Evolutionary conservation across 208 protist genomes (phyloP).

Genomic region (Strigomonas galati): DNA sequence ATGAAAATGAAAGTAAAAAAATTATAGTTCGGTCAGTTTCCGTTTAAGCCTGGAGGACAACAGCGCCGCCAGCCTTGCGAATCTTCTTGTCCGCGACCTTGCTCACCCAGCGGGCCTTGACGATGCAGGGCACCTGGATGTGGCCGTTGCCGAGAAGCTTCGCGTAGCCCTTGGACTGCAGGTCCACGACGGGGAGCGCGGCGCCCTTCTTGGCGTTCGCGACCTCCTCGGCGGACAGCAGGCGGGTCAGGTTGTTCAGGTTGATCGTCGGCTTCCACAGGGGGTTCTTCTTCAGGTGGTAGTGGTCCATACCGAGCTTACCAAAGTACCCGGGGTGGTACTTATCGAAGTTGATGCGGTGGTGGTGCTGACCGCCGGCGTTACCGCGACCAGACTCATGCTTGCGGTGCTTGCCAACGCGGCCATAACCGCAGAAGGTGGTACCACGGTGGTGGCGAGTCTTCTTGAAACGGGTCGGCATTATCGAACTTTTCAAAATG

Average conservation of each 20-base stretch:
- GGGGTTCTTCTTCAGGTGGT: slow-evolving; percentile 93
- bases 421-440: slow-evolving; percentile 90
- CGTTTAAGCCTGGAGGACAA: slow-evolving; percentile 95
- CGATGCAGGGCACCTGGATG: slow-evolving; percentile 98
- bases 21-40: slow-evolving; percentile 17
- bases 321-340: slow-evolving; percentile 99
- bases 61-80: slow-evolving; percentile 98
- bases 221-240: slow-evolving; percentile 94
- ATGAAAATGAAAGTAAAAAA: slow-evolving; percentile 23
- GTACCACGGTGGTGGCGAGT: slow-evolving; percentile 91
- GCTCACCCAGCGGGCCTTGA: slow-evolving; percentile 99
- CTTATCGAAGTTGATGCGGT: slow-evolving; percentile 99
- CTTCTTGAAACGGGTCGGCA: slow-evolving; percentile 93
- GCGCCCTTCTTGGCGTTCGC: slow-evolving; percentile 72
- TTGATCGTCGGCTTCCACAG: slow-evolving; percentile 98
- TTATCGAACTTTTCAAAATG: slow-evolving; percentile 20
- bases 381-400: slow-evolving; percentile 99
- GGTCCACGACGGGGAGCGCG: slow-evolving; percentile 98
- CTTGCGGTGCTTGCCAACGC: slow-evolving; percentile 99
- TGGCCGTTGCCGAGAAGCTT: slow-evolving; percentile 99
- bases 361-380: slow-evolving; percentile 99
- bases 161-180: slow-evolving; percentile 95
- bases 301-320: slow-evolving; percentile 99
- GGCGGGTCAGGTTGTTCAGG: slow-evolving; percentile 98
- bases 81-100: slow-evolving; percentile 99